Percentiles rank a stretch among this genome's conserved stretches.
Evolutionary conservation across 2,329 filamentous ascomycete genomes (phyloP).

Genomic region (Fusarium pseudonygamai): DNA sequence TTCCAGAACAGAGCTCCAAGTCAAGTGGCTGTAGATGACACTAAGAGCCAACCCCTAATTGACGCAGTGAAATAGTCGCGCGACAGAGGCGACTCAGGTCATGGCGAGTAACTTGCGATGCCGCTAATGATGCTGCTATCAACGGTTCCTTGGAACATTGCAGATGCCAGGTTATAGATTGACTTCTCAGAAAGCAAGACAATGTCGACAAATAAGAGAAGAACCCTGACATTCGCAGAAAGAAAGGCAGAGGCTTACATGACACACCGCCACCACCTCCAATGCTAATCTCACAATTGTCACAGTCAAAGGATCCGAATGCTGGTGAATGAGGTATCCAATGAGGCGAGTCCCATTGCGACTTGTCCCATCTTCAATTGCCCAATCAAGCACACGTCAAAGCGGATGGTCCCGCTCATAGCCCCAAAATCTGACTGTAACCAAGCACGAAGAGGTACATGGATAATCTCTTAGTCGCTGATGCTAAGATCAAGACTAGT

Average conservation of each 20-base stretch:
- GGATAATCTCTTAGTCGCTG: background rate
- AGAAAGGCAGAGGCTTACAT: rapidly evolving
- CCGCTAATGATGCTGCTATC: background rate
- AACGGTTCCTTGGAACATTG: too few relatives aligned
- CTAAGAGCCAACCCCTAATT: background rate
- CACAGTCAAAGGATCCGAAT: background rate
- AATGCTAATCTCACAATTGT: rapidly evolving
- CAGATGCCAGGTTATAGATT: too few relatives aligned
- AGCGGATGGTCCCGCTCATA: background rate
- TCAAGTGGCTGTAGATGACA: background rate
- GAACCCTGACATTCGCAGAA: rapidly evolving
- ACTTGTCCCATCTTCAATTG: background rate
- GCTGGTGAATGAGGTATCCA: background rate
- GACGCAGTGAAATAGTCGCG: rapidly evolving
- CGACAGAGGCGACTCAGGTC: background rate
- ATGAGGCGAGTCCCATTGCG: rapidly evolving
- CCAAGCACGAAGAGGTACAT: background rate
- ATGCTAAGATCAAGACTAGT: background rate
- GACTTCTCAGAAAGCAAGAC: background rate
- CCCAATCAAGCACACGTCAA: background rate
- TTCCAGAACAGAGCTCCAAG: too few relatives aligned
- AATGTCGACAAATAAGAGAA: rapidly evolving
- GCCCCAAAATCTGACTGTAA: background rate
- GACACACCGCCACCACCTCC: rapidly evolving
- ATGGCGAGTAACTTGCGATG: background rate